Evolutionary conservation across 352 stramenopile species (phyloP), one percentile per base, ranked within the genome.

Genomic region (Blastocystis sp.): DNA sequence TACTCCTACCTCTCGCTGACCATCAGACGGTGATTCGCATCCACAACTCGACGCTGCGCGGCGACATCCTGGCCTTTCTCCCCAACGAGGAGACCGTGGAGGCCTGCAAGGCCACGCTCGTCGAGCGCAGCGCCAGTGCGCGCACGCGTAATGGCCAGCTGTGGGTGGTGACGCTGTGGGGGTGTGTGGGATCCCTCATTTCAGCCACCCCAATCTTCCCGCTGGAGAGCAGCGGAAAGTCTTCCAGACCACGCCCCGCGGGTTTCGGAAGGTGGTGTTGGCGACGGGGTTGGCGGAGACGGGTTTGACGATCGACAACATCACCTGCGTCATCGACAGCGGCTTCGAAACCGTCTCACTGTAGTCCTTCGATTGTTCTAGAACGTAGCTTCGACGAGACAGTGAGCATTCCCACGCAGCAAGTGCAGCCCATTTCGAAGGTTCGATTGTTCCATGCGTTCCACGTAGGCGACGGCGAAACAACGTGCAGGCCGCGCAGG

Each of bases 201-300:
- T 95, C 3, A 94, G 99, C 48, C 98, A 98, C 89, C 94, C 91
- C 8, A 95, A 92, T 11, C 89, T 99, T 29, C 96, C 96, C 0
- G 96, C 91, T 0, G 96, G 99, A 53, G 93, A 97, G 81, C 97
- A 99, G 89, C 95, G 95, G 0, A 97, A 98, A 88, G 97, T 99
- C 40, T 99, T 99, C 89, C 93, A 98, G 87, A 92, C 95, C 56
- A 98, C 95, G 7, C 96, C 95, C 0, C 92, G 93, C 18, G 92
- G 92, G 0, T 93, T 93, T 53, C 91, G 97, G 16, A 99, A 99
- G 88, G 94, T 99, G 0, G 94, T 99, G 16, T 87, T 99, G 32
- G 95, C 94, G 40, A 99, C 97, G 0, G 99, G 99, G 89, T 99
- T 99, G 88, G 96, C 96, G 3, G 96, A 99, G 89, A 98, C 96